Conservation (phyloP, 805 yeast species). For the Candida koratica region DNA sequence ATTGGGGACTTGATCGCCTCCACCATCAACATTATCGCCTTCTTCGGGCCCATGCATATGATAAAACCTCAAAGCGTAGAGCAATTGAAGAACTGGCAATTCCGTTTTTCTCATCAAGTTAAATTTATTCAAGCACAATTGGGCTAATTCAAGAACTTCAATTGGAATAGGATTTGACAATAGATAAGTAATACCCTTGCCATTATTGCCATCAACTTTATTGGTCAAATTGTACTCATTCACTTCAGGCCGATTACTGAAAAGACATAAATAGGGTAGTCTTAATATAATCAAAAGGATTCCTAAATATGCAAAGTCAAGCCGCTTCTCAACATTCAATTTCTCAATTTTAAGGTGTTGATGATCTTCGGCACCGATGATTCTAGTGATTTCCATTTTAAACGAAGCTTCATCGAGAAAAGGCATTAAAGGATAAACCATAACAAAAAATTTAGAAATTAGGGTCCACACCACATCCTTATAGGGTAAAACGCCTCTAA, state of each 20-base stretch:
- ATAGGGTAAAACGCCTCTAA: constrained; percentile 47
- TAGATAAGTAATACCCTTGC: constrained; percentile 25
- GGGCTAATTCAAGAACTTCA: constrained; percentile 30
- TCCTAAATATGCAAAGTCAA: constrained; percentile 36
- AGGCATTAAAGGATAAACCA: constrained; percentile 63
- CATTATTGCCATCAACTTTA: constrained; percentile 18
- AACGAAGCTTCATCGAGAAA: constrained; percentile 57
- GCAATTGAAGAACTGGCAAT: constrained; percentile 50
- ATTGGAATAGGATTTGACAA: constrained; percentile 30
- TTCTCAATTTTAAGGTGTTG: constrained; percentile 19
- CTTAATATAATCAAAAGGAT: constrained; percentile 32
- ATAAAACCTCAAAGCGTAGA: constrained; percentile 50
- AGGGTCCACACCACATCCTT: constrained; percentile 53
- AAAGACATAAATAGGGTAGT: constrained; percentile 33
- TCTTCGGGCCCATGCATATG: constrained; percentile 50
- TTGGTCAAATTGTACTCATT: constrained; percentile 29
- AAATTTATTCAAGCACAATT: constrained; percentile 34
- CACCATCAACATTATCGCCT: constrained; percentile 59
- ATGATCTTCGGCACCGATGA: constrained; percentile 40
- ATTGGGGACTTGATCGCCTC: constrained; percentile 51
- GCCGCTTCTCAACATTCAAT: constrained; percentile 26
- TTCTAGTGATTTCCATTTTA: constrained; percentile 37
- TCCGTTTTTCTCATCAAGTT: constrained; percentile 37
- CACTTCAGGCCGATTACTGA: constrained; percentile 30
- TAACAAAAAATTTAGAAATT: constrained; percentile 55